Evolutionary conservation across 352 stramenopile genomes (phyloP), one percentile per base, ranked within the genome.

Genomic region (Globisporangium canariense): DNA sequence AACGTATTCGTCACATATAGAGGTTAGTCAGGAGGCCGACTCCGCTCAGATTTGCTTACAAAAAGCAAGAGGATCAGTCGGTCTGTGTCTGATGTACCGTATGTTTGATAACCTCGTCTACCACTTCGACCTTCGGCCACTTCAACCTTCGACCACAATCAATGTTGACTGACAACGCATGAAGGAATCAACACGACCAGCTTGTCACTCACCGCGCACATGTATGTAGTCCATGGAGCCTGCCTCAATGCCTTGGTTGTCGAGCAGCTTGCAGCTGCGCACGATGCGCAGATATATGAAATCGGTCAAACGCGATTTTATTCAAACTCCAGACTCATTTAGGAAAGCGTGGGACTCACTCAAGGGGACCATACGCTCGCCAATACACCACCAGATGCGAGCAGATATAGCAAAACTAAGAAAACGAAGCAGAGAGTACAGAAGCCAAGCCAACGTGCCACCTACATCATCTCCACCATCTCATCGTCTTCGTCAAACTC

Each of bases 401-500:
- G 43, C 18, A 47, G 43, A 49, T n/a, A 49, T 16, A 49, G 43
- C 43, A 49, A 22, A 49, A 49, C 14, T 22, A 22, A 49, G 43
- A 22, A 49, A 49, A 18, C 43, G 22, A 16, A n/a, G 43, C 14
- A 49, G n/a, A 36, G 32, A 36, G 32, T 36, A 18, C 7, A 49
- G 43, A 20, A 22, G 43, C 20, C 5, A 22, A 22, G 14, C 43
- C 14, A 49, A 22, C 2, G 16, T 22, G 43, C 5, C 74, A 61
- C 85, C 76, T 95, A 95, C 86, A 95, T 95, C 86, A 96, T 96
- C 76, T 97, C 88, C 70, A 97, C 90, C 77, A 97, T 97, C 62
- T 97, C 90, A 69, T 98, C 93, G 65, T 97, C 92, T 75, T 98
- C 93, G 66, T 98, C 94, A 74, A 98, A 98, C 74, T 99, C 96